A percentile compares a stretch with the other conserved stretches of the same genome.
These are phyloP conservation scores for Paecilomyces sp. DNA, from an alignment of 2,329 filamentous ascomycete genomes.

Conservation along the genomic window DNA sequence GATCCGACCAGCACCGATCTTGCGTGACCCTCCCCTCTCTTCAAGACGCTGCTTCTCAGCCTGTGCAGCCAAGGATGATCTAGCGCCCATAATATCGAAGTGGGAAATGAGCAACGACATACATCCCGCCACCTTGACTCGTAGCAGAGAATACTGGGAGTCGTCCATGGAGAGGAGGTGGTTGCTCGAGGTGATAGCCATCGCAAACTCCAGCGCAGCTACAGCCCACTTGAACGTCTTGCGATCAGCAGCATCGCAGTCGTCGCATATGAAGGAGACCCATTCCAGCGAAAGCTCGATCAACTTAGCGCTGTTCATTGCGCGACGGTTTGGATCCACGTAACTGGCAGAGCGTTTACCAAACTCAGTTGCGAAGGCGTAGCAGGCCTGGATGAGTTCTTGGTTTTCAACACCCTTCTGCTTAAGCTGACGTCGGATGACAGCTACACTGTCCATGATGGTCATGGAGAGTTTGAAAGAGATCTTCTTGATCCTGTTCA, in stretches of 20 bases:
- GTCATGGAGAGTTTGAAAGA: slow-evolving; percentile 95
- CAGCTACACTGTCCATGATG: slow-evolving; percentile 97
- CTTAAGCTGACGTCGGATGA: slow-evolving; percentile 73
- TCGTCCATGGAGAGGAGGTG: slow-evolving; percentile 89
- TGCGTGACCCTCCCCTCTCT: slow-evolving; percentile 66
- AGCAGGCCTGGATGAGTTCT: slow-evolving; percentile 95
- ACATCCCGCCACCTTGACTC: slow-evolving; percentile 87
- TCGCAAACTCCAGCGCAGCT: slow-evolving; percentile 87
- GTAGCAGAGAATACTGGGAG: slow-evolving; percentile 73
- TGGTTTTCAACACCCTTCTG: slow-evolving; percentile 72
- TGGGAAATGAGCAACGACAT: slow-evolving; percentile 97
- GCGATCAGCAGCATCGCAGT: slow-evolving; percentile 87
- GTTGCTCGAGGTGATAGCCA: slow-evolving; percentile 91
- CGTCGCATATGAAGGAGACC: slow-evolving; percentile 96
- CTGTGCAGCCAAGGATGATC: slow-evolving; percentile 86
- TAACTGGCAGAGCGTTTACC: slow-evolving; percentile 89
- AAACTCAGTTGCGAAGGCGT: slow-evolving; percentile 98
- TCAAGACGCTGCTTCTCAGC: slow-evolving; percentile 87
- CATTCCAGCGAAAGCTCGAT: slow-evolving; percentile 91
- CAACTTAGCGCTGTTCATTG: slow-evolving; percentile 95
- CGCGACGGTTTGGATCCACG: slow-evolving; percentile 89
- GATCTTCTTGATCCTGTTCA: slow-evolving; percentile 92
- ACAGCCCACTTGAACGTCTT: slow-evolving; percentile 98
- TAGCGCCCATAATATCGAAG: slow-evolving; percentile 97
- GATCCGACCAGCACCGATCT: slow-evolving; percentile 67